phyloP scores from a whole-genome alignment of 2,329 filamentous ascomycete species.

The Colletotrichum horii region DNA sequence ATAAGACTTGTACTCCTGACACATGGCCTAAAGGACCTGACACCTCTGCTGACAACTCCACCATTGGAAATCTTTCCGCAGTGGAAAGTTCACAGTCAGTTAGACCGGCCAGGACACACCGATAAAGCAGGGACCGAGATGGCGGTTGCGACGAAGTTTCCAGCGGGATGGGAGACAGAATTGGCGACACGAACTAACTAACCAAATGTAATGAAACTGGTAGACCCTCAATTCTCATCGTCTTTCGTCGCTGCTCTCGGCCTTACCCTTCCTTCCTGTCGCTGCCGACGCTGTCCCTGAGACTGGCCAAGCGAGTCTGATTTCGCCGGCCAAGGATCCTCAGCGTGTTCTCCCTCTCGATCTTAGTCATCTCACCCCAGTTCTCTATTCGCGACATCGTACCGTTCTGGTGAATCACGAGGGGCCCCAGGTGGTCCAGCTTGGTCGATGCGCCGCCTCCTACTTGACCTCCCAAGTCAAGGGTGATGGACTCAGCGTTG shows the following conservation, averaged over 20 bases:
- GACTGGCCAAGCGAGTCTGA: constrained; percentile 60
- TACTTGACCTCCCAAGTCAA: constrained; percentile 34
- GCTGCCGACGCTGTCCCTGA: constrained; percentile 39
- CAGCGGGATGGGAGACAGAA: neutral
- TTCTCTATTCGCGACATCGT: constrained; percentile 74
- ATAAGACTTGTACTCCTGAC: neutral
- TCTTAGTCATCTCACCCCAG: constrained; percentile 73
- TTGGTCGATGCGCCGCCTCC: constrained; percentile 45
- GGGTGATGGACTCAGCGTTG: constrained; percentile 23
- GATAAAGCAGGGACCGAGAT: neutral
- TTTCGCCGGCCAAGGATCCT: constrained; percentile 73
- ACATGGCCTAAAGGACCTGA: neutral
- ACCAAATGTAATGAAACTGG: neutral
- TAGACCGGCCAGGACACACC: neutral
- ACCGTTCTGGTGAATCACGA: constrained; percentile 77
- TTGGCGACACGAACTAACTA: neutral
- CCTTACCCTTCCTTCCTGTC: constrained; percentile 24
- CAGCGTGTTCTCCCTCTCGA: constrained; percentile 71
- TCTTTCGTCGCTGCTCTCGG: neutral
- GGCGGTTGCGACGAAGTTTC: neutral
- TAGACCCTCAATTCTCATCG: neutral
- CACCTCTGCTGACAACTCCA: neutral
- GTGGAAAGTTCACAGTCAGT: neutral
- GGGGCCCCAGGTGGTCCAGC: constrained; percentile 72
- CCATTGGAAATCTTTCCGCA: neutral